Evolutionary conservation across 176 grass and related monocot species (phyloP), one percentile per base, ranked within the genome.

Genomic region (Pharus latifolius): DNA sequence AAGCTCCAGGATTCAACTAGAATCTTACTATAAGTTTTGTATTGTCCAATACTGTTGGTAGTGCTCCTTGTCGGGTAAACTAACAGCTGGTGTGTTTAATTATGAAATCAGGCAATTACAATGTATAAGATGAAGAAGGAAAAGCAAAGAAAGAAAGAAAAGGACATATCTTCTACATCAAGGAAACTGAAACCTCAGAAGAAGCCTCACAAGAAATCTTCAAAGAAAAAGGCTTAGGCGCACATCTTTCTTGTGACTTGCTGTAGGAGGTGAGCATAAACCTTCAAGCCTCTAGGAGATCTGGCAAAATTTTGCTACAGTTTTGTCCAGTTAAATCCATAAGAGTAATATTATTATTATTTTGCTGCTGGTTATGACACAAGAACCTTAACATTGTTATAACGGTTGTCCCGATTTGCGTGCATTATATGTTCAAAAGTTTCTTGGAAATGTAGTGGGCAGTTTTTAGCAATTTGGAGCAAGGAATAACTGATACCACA

Each of bases 71-170:
- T 49, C 4, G 17, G 16, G 40, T 51, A 33, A 37, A 19, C 47
- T 82, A 62, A 73, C 29, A 79, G 1, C 10, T 9, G 15, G n/a
- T 76, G 6, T 63, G 7, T 66, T 32, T 64, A 19, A 22, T 47
- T 81, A 76, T 28, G 62, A 40, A 68, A 49, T 42, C 76, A 96
- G 92, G 88, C 92, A 73, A 86, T 88, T 64, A 88, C 84, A 5
- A 83, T 96, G 87, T 91, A 83, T 73, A 91, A 91, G 33, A 84
- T 88, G 50, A 88, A 91, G 76, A 96, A 88, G 40, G 84, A 96
- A 47, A 96, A 83, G 75, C 85, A 91, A 62, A 80, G 92, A 34
- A 77, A 49, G 60, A 96, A 70, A 45, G 74, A 91, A 12, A 82
- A 57, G 19, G 62, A 74, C 14, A 56, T 59, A 2, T 80, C 56